Conservation (phyloP, 208 protist genomes). For the Phytomonas sp. region DNA sequence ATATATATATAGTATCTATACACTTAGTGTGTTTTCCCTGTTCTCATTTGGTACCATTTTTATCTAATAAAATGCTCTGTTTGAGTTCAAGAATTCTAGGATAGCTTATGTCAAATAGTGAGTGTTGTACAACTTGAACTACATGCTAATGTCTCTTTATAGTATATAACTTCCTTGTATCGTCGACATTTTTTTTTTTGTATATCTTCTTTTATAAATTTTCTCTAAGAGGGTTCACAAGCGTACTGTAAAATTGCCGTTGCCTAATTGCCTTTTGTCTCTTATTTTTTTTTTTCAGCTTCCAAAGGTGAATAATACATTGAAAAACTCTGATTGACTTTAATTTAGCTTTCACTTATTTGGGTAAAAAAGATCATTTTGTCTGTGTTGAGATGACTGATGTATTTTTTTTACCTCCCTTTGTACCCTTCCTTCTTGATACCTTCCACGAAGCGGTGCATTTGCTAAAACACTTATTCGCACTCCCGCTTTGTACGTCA, state of each 20-base stretch:
- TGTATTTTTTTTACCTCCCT: neutral
- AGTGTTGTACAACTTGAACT: neutral
- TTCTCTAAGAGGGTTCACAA: neutral
- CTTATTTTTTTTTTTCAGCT: constrained; percentile 6
- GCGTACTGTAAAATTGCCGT: neutral
- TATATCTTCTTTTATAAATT: neutral
- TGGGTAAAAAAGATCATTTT: neutral
- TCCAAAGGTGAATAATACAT: neutral
- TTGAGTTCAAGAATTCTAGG: neutral
- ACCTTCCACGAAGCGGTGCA: neutral
- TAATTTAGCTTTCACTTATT: neutral
- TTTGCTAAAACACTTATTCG: too few relatives aligned
- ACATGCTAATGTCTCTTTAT: neutral
- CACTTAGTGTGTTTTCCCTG: constrained; percentile 3
- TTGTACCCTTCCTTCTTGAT: neutral
- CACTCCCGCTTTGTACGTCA: too few relatives aligned
- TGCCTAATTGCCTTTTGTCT: constrained; percentile 11
- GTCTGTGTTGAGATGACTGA: neutral
- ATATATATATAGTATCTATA: constrained; percentile 3
- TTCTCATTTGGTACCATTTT: neutral
- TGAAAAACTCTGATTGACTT: neutral
- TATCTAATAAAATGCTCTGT: neutral
- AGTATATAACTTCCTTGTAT: neutral
- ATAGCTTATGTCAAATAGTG: neutral
- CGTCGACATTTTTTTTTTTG: constrained; percentile 4